These are phyloP conservation scores for Meredithiella fracta DNA, from an alignment of 2,329 filamentous ascomycete species.

Conservation along the genomic window DNA sequence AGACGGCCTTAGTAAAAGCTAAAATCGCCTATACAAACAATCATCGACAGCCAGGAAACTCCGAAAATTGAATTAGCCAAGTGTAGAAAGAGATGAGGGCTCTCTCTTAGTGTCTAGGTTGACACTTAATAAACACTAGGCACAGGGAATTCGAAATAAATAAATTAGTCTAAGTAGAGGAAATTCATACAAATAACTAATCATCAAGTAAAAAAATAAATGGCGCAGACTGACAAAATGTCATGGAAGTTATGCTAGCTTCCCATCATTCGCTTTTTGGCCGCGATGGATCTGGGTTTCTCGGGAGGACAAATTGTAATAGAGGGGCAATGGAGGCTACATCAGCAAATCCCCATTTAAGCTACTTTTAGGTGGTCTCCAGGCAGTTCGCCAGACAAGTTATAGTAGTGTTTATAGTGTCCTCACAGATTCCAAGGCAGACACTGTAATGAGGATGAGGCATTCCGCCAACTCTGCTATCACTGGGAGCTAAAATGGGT, in stretches of 20 bases:
- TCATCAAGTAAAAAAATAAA: too few species aligned
- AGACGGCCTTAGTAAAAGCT: background rate
- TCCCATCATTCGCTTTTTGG: background rate
- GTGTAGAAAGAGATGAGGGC: background rate
- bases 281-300: background rate
- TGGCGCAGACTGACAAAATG: background rate
- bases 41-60: background rate
- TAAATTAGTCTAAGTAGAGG: background rate
- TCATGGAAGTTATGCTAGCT: background rate
- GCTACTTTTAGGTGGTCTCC: background rate
- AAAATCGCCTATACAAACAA: too few species aligned
- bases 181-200: background rate
- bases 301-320: background rate
- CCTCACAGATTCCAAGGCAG: background rate
- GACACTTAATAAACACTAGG: too few species aligned
- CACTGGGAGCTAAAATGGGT: background rate
- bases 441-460: background rate
- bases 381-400: too few species aligned
- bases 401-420: background rate
- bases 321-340: background rate
- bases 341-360: background rate
- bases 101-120: too few species aligned
- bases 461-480: conserved; percentile 1
- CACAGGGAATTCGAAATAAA: too few species aligned
- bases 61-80: background rate